Evolutionary conservation across 2,329 filamentous ascomycete species (phyloP).

Genomic region (Colletotrichum endophyticum): DNA sequence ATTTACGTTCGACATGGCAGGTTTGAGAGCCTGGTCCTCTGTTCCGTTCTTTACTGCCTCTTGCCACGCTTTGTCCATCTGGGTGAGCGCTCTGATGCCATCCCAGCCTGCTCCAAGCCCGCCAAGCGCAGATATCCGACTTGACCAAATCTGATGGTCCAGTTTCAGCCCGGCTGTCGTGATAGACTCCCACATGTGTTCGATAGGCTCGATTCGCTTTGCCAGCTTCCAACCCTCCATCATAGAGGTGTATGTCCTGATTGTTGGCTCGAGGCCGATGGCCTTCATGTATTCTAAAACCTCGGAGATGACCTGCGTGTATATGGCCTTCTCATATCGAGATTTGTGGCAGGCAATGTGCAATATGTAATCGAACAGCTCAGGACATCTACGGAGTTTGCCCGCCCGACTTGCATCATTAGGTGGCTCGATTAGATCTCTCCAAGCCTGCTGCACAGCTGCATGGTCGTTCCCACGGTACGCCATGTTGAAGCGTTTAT

Average conservation of each 20-base stretch:
- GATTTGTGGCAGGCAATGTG: slow-evolving; percentile 40
- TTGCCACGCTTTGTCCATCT: slow-evolving; percentile 70
- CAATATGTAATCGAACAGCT: slow-evolving; percentile 44
- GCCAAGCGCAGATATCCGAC: slow-evolving; percentile 71
- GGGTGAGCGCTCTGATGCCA: slow-evolving; percentile 67
- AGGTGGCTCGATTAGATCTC: slow-evolving; percentile 31
- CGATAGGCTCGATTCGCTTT: slow-evolving; percentile 63
- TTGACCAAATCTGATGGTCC: slow-evolving; percentile 72
- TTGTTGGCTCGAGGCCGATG: slow-evolving; percentile 60
- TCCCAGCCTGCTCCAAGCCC: slow-evolving; percentile 54
- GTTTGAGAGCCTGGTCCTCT: slow-evolving; percentile 52
- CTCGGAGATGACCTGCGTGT: slow-evolving; percentile 6
- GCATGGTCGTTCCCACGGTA: slow-evolving; percentile 4
- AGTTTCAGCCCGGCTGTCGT: slow-evolving; percentile 60
- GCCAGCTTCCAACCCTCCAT: slow-evolving; percentile 71
- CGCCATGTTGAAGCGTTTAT: slow-evolving; percentile 3
- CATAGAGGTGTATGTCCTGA: slow-evolving; percentile 75
- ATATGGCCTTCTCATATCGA: not conserved
- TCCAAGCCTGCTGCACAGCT: slow-evolving; percentile 28
- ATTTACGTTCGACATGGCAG: slow-evolving; percentile 71
- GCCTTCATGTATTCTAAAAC: slow-evolving; percentile 47
- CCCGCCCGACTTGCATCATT: slow-evolving; percentile 26
- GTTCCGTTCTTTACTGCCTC: slow-evolving; percentile 33
- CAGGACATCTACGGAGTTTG: slow-evolving; percentile 34
- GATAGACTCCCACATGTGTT: slow-evolving; percentile 72